Evolutionary conservation across 257 asterid genomes (phyloP).

Genomic region (Verbena officinalis): DNA sequence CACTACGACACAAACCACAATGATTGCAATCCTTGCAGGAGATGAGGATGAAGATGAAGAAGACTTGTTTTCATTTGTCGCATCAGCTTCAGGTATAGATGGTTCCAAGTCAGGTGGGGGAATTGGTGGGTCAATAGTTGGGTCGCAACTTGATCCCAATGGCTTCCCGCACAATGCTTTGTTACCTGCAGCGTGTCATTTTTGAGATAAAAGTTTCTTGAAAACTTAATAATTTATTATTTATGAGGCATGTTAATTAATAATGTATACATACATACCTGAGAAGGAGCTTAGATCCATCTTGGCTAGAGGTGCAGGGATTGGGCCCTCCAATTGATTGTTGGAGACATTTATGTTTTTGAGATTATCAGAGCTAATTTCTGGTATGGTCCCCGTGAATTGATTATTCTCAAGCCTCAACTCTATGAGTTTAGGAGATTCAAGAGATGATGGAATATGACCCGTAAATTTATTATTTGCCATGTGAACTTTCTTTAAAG

Average conservation of each 20-base stretch:
- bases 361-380: conserved; percentile 43
- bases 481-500: conserved; percentile 70
- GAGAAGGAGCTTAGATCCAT: conserved; percentile 61
- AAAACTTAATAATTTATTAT: no score
- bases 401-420: conserved; percentile 70
- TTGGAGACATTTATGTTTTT: conserved; percentile 60
- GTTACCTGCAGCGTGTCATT: conserved; percentile 55
- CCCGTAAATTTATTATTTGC: conserved; percentile 67
- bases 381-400: conserved; percentile 67
- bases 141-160: conserved; percentile 42
- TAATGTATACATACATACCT: conserved; percentile 48
- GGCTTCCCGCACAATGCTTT: conserved; percentile 78
- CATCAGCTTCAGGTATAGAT: conserved; percentile 9
- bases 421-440: conserved; percentile 60
- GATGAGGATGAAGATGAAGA: conserved; percentile 45
- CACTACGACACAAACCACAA: conserved; percentile 38
- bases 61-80: conserved; percentile 4
- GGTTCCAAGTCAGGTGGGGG: conserved; percentile 52
- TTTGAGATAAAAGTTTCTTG: no score
- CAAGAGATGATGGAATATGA: conserved; percentile 64
- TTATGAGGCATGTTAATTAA: no score
- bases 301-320: conserved; percentile 50
- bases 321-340: conserved; percentile 76
- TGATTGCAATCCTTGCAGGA: conserved; percentile 29
- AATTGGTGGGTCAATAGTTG: conserved; percentile 40